Base-by-base conservation (phyloP, 1,139 yeast species). In the Geotrichum armillariae region DNA sequence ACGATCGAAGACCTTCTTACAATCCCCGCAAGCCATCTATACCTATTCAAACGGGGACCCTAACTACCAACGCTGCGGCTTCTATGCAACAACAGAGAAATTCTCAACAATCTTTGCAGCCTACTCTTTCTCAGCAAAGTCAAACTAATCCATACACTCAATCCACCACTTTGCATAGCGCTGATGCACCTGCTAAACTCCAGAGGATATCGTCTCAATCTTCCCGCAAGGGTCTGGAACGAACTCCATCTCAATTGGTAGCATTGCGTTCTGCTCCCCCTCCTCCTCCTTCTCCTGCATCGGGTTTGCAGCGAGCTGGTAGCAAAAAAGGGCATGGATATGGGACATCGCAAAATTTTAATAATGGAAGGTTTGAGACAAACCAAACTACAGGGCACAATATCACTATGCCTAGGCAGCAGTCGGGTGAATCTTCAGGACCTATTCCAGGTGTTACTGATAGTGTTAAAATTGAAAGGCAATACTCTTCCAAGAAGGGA, bases 211-310 rank as follows among this genome's bases (percentile, higher is more conserved):
- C 44, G 11, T 46, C 49, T 7, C 38, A 46, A 6, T 38, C 44
- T 4, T 38, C 44, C 3, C 34, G 44, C 21, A 46, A 39, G 21
- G 33, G 43, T 20, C 38, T 39, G 11, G 49, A 46, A 14, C 34
- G 49, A 22, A 49, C 52, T 2, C 47, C 44, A 1, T 49, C 52
- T 27, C 60, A 55, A 49, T 64, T 85, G 21, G 78, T 83, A 11
- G 91, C 94, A 0, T 76, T 75, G 53, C 70, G 94, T 58, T 80
- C 76, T 4, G 91, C 94, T 0, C 94, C 94, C 2, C 85, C 87
- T 2, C 31, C 94, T n/a, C 54, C 57, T 7, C 25, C 46, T 37
- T 36, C 45, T 9, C 22, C 46, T 12, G 37, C 38, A 11, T 22
- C 44, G 3, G 45, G 45, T 2, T 25, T 49, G 12, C 48, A 40